Conservation (phyloP, 208 protist species). For the Endotrypanum monterogeii region DNA sequence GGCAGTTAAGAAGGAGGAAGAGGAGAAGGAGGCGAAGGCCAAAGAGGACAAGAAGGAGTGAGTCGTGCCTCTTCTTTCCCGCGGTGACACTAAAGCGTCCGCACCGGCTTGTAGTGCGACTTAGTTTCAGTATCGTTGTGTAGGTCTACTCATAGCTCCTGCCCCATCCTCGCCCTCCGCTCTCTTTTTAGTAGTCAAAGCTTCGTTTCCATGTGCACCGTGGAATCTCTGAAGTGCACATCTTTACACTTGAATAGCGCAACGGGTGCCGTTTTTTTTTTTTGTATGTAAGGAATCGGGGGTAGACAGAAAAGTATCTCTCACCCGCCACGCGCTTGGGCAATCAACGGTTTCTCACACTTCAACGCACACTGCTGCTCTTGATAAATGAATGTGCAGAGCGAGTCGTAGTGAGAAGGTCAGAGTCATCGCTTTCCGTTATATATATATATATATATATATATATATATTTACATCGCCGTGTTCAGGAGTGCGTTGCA, state of each 20-base stretch:
- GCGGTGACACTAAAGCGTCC: not conserved
- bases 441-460: too few relatives aligned
- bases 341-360: not conserved
- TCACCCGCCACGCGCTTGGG: not conserved
- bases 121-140: not conserved
- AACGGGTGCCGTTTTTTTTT: not conserved
- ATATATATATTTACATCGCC: not conserved
- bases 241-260: too few relatives aligned
- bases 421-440: too few relatives aligned
- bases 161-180: not conserved
- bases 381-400: too few relatives aligned
- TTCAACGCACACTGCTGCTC: not conserved
- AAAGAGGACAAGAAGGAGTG: slow-evolving; percentile 10
- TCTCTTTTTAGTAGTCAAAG: not conserved
- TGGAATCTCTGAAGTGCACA: not conserved
- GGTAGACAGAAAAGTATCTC: not conserved
- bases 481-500: not conserved
- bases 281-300: not conserved
- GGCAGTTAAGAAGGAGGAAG: slow-evolving; percentile 32
- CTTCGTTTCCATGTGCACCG: not conserved
- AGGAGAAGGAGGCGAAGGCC: slow-evolving; percentile 12
- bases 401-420: too few relatives aligned
- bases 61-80: too few relatives aligned
- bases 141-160: not conserved
- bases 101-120: not conserved